A percentile compares a stretch with the other conserved stretches of the same genome.
phyloP scores from a whole-genome alignment of 257 asterid genomes.

The Eucommia ulmoides region DNA sequence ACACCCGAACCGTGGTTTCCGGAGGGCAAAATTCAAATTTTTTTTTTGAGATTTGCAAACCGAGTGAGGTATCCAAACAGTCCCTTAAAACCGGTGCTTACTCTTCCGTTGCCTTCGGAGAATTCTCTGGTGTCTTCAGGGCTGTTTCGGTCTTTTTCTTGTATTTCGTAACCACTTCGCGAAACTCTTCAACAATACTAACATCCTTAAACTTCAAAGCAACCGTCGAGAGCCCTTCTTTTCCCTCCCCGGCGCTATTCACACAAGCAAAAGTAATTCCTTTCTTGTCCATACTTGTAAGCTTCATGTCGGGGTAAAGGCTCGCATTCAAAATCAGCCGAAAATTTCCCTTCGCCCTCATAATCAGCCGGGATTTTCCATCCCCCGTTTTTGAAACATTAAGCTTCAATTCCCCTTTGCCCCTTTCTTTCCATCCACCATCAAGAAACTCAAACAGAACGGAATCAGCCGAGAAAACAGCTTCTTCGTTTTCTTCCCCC shows the following conservation, averaged over 20 bases:
- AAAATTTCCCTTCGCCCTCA: conserved; percentile 78
- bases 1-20: too few species aligned
- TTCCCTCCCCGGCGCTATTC: conserved; percentile 63
- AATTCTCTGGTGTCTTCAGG: conserved; percentile 64
- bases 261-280: conserved; percentile 86
- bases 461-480: conserved; percentile 62
- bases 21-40: too few species aligned
- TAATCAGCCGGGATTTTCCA: conserved; percentile 66
- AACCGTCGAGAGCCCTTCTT: conserved; percentile 58
- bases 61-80: too few species aligned
- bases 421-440: conserved; percentile 86
- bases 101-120: conserved; percentile 50
- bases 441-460: conserved; percentile 52
- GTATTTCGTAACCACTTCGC: conserved; percentile 42
- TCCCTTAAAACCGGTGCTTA: too few species aligned
- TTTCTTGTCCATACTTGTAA: conserved; percentile 80
- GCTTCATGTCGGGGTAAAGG: conserved; percentile 86
- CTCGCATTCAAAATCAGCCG: conserved; percentile 77
- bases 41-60: too few species aligned
- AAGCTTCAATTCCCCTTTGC: conserved; percentile 84
- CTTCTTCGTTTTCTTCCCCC: conserved; percentile 70
- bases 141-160: conserved; percentile 23
- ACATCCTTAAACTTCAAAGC: conserved; percentile 85
- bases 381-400: conserved; percentile 42
- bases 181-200: conserved; percentile 51